These are phyloP conservation scores for Saccharomyces hybrid DNA, from an alignment of 1,139 yeast genomes.

Conservation along the genomic window DNA sequence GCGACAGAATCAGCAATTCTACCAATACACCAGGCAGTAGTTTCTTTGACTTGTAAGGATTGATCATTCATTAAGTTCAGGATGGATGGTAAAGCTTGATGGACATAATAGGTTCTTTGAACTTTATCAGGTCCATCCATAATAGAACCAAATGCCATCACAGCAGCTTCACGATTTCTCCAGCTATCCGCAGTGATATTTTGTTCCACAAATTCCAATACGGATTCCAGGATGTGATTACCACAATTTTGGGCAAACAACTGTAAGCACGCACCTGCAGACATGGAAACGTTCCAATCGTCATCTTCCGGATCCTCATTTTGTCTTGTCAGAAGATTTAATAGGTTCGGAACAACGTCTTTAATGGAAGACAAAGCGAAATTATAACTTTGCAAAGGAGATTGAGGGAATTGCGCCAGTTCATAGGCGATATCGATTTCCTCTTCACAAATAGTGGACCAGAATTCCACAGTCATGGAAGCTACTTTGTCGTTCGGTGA, in stretches of 20 bases:
- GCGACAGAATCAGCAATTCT: conserved; percentile 85
- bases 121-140: conserved; percentile 87
- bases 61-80: conserved; percentile 65
- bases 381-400: conserved; percentile 43
- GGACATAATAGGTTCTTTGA: conserved; percentile 58
- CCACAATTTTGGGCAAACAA: conserved; percentile 88
- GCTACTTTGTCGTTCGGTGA: conserved; percentile 69
- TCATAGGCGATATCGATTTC: conserved; percentile 78
- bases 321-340: conserved; percentile 74
- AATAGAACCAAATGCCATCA: conserved; percentile 97
- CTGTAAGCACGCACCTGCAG: conserved; percentile 96
- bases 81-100: conserved; percentile 77
- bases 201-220: conserved; percentile 72
- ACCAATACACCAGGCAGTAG: conserved; percentile 99
- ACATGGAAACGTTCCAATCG: conserved; percentile 97
- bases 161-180: conserved; percentile 94
- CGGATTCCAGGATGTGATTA: conserved; percentile 75
- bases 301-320: conserved; percentile 88
- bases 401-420: conserved; percentile 50
- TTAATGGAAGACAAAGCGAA: conserved; percentile 79
- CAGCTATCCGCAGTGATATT: conserved; percentile 58
- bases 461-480: conserved; percentile 97
- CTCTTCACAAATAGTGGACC: conserved; percentile 97
- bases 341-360: conserved; percentile 81
- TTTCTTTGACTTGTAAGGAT: conserved; percentile 81